Evolutionary conservation across 495 filamentous ascomycete species (phyloP), one percentile per base, ranked within the genome.

Genomic region (Thozetella sp.): DNA sequence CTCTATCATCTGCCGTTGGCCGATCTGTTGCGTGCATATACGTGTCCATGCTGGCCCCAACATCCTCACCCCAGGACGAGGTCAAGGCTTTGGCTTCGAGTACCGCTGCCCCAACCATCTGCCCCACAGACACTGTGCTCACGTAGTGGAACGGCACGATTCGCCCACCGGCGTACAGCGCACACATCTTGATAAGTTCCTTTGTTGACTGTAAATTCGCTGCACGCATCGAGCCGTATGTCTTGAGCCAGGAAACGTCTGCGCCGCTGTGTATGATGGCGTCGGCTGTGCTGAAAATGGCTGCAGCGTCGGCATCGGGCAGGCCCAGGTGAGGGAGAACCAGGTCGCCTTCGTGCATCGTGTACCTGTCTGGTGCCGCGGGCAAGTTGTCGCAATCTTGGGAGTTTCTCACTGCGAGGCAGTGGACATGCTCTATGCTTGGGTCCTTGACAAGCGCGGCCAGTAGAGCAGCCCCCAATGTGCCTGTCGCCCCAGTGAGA

Each of bases 211-310:
- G 51, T 1, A 85, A 56, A 52, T 87, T 88, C 25, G 66, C 48
- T 0, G 55, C 17, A 2, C 72, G 66, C 2, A 87, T 70, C 0
- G 72, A 60, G 3, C 58, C 51, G 65, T 86, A 88, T 3, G 63
- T 68, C 13, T 85, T 79, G 57, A 80, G 62, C 64, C 77, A 76
- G 2, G 80, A 83, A 1, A 77, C 74, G 51, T 82, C 74, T 0
- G 83, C 80, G 10, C 81, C 84, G 59, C 76, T 79, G 66, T 87
- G 84, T 30, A 88, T 77, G 25, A 86, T 65, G 3, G 58, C 59
- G 48, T 85, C 72, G 0, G 70, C 76, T 1, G 53, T 40, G 3
- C 15, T 15, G 22, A 70, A 76, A 1, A 87, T 62, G 0, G 27
- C 51, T 0, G 11, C 12, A 12, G 59, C 61, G 0, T 76, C 67